Percentiles rank a stretch among this genome's conserved stretches.
Conservation (phyloP, 495 filamentous ascomycete species). For the Xylaria bambusicola region DNA sequence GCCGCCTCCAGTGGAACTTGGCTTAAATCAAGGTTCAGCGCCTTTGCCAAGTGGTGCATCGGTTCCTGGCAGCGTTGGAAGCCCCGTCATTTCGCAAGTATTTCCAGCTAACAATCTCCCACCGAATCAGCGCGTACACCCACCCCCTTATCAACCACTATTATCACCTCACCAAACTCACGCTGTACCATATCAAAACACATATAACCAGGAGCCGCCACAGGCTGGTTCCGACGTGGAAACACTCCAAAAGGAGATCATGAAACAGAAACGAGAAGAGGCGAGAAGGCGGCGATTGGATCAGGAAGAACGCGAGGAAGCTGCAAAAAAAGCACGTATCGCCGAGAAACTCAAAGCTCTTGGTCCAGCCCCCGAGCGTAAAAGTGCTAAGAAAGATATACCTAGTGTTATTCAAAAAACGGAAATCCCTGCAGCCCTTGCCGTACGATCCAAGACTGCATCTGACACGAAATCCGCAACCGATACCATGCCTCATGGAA, state of each 20-base stretch:
- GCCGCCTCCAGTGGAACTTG: constrained; percentile 38
- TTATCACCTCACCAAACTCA: constrained; percentile 50
- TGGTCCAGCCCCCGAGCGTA: constrained; percentile 68
- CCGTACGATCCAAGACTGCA: constrained; percentile 1
- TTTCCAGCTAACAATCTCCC: constrained; percentile 42
- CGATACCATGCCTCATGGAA: constrained; percentile 20
- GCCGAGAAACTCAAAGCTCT: constrained; percentile 78
- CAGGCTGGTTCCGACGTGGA: constrained; percentile 62
- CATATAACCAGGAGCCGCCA: constrained; percentile 34
- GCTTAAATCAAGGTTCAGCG: constrained; percentile 34
- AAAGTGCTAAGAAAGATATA: constrained; percentile 51
- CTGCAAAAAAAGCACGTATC: constrained; percentile 78
- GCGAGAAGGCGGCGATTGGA: constrained; percentile 78
- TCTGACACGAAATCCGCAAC: neutral
- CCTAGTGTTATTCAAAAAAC: constrained; percentile 39
- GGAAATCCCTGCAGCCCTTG: constrained; percentile 27
- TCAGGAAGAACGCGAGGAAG: constrained; percentile 78
- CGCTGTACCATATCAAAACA: constrained; percentile 46
- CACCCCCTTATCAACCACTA: constrained; percentile 51
- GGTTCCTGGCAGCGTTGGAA: constrained; percentile 47
- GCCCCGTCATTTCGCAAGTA: constrained; percentile 48
- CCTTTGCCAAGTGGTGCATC: constrained; percentile 47
- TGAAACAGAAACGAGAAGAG: constrained; percentile 77
- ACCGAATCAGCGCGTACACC: constrained; percentile 35
- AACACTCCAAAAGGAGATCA: constrained; percentile 71